phyloP scores from a whole-genome alignment of 257 asterid genomes.

The Solanum gandarillasii region DNA sequence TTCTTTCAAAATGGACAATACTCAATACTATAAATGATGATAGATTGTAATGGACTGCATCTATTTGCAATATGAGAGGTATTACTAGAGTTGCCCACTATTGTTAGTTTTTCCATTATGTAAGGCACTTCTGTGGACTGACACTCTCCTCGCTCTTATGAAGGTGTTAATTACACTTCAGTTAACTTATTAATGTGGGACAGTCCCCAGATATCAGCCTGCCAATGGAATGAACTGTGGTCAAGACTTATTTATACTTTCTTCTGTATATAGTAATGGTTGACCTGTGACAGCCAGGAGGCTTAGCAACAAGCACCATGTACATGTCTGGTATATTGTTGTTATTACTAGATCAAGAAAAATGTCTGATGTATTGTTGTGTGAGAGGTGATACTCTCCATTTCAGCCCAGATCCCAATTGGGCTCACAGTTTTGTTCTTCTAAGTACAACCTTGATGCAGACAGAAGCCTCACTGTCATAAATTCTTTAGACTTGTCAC shows the following conservation, averaged over 20 bases:
- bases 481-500: neutral
- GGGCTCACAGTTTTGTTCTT: neutral
- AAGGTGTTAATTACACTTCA: neutral
- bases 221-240: neutral
- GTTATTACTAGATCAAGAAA: neutral
- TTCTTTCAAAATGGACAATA: neutral
- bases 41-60: neutral
- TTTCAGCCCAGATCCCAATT: neutral
- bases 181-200: neutral
- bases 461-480: neutral
- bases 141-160: neutral
- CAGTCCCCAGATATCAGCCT: neutral
- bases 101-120: neutral
- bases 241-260: neutral
- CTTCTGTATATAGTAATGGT: neutral
- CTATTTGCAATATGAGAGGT: neutral
- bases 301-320: neutral
- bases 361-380: neutral
- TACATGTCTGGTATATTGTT: neutral
- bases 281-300: neutral
- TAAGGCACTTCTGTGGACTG: neutral
- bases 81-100: neutral
- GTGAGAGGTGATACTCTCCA: neutral
- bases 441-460: neutral
- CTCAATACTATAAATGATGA: neutral